Evolutionary conservation across 2,329 filamentous ascomycete species (phyloP).

Genomic region (Cordyceps cateniannulata): DNA sequence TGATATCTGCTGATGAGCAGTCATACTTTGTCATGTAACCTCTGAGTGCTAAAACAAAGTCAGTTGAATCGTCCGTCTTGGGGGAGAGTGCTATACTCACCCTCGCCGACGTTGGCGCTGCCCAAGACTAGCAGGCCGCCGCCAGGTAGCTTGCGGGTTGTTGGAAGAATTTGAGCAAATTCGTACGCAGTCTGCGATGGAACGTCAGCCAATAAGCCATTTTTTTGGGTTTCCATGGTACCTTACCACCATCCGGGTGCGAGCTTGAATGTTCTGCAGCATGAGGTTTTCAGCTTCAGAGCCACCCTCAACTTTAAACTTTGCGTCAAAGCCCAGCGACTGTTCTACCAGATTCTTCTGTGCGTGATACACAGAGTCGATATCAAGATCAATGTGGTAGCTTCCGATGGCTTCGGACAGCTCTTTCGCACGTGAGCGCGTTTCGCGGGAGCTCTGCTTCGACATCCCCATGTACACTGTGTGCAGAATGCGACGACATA

Average conservation of each 20-base stretch:
- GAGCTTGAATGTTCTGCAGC: conserved; percentile 62
- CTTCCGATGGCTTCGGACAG: conserved; percentile 58
- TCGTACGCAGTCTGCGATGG: background rate
- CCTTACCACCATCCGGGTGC: conserved; percentile 47
- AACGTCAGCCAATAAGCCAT: background rate
- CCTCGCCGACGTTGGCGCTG: conserved; percentile 23
- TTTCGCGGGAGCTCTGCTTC: conserved; percentile 60
- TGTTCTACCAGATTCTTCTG: conserved; percentile 52
- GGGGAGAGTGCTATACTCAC: no score
- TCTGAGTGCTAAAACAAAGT: background rate
- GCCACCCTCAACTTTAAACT: conserved; percentile 50
- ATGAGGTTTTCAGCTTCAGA: conserved; percentile 51
- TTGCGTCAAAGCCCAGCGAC: conserved; percentile 47
- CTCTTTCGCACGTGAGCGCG: conserved; percentile 56
- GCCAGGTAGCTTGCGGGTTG: conserved; percentile 17
- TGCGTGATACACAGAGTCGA: conserved; percentile 60
- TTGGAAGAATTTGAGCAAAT: no score
- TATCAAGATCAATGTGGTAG: conserved; percentile 68
- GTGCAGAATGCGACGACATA: conserved; percentile 35
- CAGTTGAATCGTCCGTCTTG: background rate
- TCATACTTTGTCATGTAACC: conserved; percentile 29
- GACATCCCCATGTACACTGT: conserved; percentile 59
- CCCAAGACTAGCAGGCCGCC: conserved; percentile 23
- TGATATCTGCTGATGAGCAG: conserved; percentile 36
- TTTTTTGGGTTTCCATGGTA: no score